Conservation (phyloP, 2,329 filamentous ascomycete species). For the Fusarium succisae region DNA sequence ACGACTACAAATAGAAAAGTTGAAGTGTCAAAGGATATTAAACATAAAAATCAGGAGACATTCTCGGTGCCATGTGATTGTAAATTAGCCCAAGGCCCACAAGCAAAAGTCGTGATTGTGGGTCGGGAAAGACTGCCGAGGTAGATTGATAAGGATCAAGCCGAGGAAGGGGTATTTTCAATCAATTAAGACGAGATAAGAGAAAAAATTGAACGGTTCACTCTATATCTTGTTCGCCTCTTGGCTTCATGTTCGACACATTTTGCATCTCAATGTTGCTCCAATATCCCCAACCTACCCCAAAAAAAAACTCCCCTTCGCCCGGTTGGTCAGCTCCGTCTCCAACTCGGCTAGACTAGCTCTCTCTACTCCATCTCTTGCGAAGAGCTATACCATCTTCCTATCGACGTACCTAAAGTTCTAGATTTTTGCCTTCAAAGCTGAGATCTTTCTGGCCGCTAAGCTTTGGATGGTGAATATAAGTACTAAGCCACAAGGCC, state of each 20-base stretch:
- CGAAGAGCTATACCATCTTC: too few relatives aligned
- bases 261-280: background rate
- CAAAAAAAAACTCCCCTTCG: background rate
- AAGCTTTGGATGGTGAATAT: accelerated
- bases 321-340: background rate
- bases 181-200: background rate
- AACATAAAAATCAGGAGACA: background rate
- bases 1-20: background rate
- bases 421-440: accelerated
- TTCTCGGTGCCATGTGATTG: background rate
- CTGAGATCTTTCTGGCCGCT: accelerated
- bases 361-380: background rate
- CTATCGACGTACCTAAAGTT: accelerated
- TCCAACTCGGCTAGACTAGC: background rate
- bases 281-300: background rate
- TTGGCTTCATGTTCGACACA: background rate
- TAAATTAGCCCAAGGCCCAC: background rate
- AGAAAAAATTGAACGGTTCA: background rate
- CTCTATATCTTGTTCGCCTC: background rate
- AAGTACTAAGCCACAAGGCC: accelerated
- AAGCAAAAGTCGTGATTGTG: background rate
- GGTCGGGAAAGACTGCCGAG: background rate
- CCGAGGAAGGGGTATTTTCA: background rate
- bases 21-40: background rate
- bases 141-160: background rate